phyloP scores from a whole-genome alignment of 345 rosid species.

The rapeseed (Brassica napus) region DNA sequence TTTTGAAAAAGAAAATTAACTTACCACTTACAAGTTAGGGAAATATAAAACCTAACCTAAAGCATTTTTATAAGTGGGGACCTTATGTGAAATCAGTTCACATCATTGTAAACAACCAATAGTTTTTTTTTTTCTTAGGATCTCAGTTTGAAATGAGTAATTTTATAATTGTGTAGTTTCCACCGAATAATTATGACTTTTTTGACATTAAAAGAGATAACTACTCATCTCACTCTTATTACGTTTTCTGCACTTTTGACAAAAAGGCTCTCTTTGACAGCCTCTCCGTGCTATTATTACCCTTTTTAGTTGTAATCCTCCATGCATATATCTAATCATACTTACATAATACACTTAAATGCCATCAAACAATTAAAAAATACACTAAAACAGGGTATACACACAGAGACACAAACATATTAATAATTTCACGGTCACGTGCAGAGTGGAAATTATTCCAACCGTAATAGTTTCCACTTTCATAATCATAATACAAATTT shows the following conservation, averaged over 20 bases:
- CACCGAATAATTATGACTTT: conserved; percentile 47
- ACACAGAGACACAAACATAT: neutral
- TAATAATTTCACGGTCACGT: conserved; percentile 31
- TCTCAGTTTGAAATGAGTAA: conserved; percentile 29
- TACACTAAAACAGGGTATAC: neutral
- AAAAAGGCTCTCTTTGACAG: conserved; percentile 29
- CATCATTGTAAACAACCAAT: conserved; percentile 26
- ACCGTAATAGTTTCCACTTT: neutral
- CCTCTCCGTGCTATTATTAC: conserved; percentile 40
- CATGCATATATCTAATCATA: conserved; percentile 38
- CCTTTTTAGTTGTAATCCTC: conserved; percentile 37
- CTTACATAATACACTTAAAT: conserved; percentile 5
- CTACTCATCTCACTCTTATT: conserved; percentile 38
- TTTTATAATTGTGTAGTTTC: conserved; percentile 30
- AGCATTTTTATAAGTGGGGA: conserved; percentile 21
- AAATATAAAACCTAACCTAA: neutral
- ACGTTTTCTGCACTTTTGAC: conserved; percentile 40
- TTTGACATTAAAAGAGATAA: conserved; percentile 41
- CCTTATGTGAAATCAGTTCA: conserved; percentile 22
- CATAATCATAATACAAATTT: neutral
- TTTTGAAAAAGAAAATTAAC: neutral
- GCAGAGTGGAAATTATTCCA: conserved; percentile 14
- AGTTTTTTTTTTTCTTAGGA: neutral
- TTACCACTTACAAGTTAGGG: conserved; percentile 3
- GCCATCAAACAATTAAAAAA: neutral